These are phyloP conservation scores for Mortierella sp. DNA, from an alignment of 371 early-diverging fungal genomes.

Conservation along the genomic window DNA sequence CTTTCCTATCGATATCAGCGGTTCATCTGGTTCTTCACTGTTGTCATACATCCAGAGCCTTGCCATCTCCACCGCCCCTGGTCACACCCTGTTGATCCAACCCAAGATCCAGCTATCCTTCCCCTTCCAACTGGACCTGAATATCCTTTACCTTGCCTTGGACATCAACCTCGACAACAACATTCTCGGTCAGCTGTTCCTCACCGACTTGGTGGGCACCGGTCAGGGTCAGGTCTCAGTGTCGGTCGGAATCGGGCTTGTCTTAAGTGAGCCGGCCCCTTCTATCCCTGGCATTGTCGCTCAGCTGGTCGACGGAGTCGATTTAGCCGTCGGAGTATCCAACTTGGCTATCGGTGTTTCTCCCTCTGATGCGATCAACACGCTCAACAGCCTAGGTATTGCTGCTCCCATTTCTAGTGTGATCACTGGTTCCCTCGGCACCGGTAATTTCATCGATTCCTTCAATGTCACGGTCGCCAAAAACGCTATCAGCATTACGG, in stretches of 20 bases:
- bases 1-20: constrained; percentile 49
- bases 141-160: constrained; percentile 50
- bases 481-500: constrained; percentile 35
- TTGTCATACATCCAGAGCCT: constrained; percentile 35
- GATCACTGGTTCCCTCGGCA: constrained; percentile 30
- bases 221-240: constrained; percentile 47
- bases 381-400: constrained; percentile 27
- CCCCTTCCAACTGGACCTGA: constrained; percentile 43
- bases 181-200: constrained; percentile 41
- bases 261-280: constrained; percentile 46
- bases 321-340: no score
- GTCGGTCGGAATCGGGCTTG: constrained; percentile 49
- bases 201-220: constrained; percentile 45
- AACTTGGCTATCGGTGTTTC: constrained; percentile 48
- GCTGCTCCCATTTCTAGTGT: constrained; percentile 28
- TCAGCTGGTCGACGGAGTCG: constrained; percentile 30
- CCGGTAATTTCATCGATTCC: constrained; percentile 30
- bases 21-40: constrained; percentile 27
- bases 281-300: constrained; percentile 39
- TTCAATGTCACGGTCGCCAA: constrained; percentile 31
- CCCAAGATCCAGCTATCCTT: constrained; percentile 47
- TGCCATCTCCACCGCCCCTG: constrained; percentile 48
- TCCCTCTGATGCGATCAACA: constrained; percentile 48
- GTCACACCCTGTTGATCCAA: constrained; percentile 50
- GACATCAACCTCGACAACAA: constrained; percentile 50